A percentile compares a stretch with the other conserved stretches of the same genome.
Evolutionary conservation across 495 filamentous ascomycete genomes (phyloP).

Genomic region (Neurospora sp.): DNA sequence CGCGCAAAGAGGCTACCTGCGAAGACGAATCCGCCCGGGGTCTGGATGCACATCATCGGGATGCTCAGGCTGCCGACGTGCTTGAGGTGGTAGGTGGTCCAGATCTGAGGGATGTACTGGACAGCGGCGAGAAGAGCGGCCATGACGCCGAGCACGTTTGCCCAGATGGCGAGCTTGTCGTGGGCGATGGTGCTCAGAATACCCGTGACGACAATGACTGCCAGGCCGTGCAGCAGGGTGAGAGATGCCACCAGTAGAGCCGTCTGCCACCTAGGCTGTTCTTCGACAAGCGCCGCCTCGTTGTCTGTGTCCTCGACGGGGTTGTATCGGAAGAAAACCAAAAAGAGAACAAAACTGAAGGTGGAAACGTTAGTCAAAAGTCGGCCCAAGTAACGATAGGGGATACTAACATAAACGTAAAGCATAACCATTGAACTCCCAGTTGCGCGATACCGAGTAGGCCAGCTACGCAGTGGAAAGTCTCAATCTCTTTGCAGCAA

Average conservation of each 20-base stretch:
- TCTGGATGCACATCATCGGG: conserved; percentile 98
- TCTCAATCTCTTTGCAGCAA: conserved; percentile 73
- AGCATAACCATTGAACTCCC: conserved; percentile 83
- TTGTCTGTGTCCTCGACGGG: conserved; percentile 37
- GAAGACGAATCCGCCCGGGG: conserved; percentile 82
- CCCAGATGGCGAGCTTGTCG: conserved; percentile 56
- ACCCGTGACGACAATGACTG: conserved; percentile 55
- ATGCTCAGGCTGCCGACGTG: conserved; percentile 84
- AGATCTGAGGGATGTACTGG: conserved; percentile 93
- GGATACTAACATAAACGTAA: conserved; percentile 71
- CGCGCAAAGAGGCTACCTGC: conserved; percentile 73
- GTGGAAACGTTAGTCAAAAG: not conserved
- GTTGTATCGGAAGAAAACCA: conserved; percentile 70
- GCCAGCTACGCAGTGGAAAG: conserved; percentile 74
- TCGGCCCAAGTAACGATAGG: not conserved
- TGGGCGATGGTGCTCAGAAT: conserved; percentile 49
- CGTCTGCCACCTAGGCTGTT: conserved; percentile 57
- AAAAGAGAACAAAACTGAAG: conserved; percentile 67
- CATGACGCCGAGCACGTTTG: conserved; percentile 71
- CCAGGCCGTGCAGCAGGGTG: conserved; percentile 61
- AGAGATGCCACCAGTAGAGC: conserved; percentile 60
- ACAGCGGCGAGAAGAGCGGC: conserved; percentile 69
- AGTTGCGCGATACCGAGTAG: conserved; percentile 83
- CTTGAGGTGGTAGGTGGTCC: conserved; percentile 73
- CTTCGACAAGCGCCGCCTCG: conserved; percentile 18